Percentiles rank a stretch among this genome's conserved stretches.
Evolutionary conservation across 176 grass and related monocot species (phyloP).

Genomic region (Eleusine indica): DNA sequence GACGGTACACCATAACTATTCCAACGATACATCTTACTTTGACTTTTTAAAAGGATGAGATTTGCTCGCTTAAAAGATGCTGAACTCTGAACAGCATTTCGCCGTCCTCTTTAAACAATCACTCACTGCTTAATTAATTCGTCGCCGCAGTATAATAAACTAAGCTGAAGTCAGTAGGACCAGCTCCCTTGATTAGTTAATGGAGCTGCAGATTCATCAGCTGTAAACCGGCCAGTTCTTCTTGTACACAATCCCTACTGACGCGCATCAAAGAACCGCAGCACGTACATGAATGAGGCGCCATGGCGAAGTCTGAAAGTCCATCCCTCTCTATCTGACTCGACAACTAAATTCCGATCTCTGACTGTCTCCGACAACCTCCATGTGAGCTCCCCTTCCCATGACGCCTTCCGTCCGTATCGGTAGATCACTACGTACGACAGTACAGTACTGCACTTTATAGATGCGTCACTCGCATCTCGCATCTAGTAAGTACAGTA

Average conservation of each 20-base stretch:
- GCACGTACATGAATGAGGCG: not conserved
- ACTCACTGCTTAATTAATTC: not conserved
- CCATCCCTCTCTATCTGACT: not conserved
- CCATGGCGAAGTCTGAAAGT: not conserved
- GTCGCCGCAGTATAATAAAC: not conserved
- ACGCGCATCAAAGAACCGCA: not conserved
- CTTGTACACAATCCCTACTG: not conserved
- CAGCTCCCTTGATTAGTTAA: not conserved
- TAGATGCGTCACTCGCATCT: not conserved
- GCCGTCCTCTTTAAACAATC: not conserved
- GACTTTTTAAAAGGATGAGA: not conserved
- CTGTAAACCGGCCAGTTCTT: not conserved
- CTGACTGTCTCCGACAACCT: constrained; percentile 16
- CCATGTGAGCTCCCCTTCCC: constrained; percentile 35
- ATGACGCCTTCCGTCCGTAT: not conserved
- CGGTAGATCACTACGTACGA: not conserved
- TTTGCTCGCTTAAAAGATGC: not conserved
- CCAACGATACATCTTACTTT: not conserved
- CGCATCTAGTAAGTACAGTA: too few species aligned
- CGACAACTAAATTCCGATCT: constrained; percentile 1
- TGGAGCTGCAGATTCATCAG: not conserved
- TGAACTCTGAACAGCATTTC: constrained; percentile 7
- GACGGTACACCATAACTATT: not conserved
- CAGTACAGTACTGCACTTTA: not conserved
- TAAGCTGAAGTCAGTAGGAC: not conserved